Percentiles rank a stretch among this genome's conserved stretches.
These are phyloP conservation scores for Cyclaneusma minus DNA, from an alignment of 2,329 filamentous ascomycete species.

Conservation along the genomic window DNA sequence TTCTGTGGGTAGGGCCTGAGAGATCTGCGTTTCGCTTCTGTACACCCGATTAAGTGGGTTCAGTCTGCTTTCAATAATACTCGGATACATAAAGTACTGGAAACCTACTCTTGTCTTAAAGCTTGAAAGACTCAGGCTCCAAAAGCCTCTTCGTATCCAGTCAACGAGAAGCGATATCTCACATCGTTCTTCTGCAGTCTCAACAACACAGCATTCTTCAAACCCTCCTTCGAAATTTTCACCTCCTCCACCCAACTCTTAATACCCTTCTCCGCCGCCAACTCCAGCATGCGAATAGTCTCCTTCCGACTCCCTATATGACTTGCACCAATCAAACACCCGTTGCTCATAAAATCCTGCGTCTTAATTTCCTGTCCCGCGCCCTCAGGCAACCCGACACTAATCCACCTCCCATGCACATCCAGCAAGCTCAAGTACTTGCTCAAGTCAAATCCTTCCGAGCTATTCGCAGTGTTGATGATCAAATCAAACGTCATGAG, in stretches of 20 bases:
- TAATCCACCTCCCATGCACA: constrained; percentile 68
- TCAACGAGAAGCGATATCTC: constrained; percentile 57
- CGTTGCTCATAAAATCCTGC: constrained; percentile 62
- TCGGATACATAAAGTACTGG: too few relatives aligned
- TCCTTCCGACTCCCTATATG: constrained; percentile 58
- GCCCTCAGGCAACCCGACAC: constrained; percentile 65
- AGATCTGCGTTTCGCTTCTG: too few relatives aligned
- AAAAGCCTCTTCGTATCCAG: constrained; percentile 53
- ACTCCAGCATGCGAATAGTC: constrained; percentile 55
- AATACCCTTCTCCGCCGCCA: constrained; percentile 54
- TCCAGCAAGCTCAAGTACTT: constrained; percentile 69
- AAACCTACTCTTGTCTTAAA: too few relatives aligned
- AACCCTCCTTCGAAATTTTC: constrained; percentile 52
- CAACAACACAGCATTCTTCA: constrained; percentile 54
- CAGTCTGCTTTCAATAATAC: too few relatives aligned
- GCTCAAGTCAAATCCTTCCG: constrained; percentile 48
- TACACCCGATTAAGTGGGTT: too few relatives aligned
- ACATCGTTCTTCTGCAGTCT: constrained; percentile 59
- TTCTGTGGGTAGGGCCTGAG: too few relatives aligned
- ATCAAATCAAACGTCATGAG: constrained; percentile 59
- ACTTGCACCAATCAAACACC: constrained; percentile 54
- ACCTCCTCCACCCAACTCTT: constrained; percentile 60
- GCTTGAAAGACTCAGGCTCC: too few relatives aligned
- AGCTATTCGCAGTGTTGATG: constrained; percentile 58
- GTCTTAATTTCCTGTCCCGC: constrained; percentile 55